phyloP scores from a whole-genome alignment of 2,329 filamentous ascomycete species.

The Raffaelea deltoideospora region DNA sequence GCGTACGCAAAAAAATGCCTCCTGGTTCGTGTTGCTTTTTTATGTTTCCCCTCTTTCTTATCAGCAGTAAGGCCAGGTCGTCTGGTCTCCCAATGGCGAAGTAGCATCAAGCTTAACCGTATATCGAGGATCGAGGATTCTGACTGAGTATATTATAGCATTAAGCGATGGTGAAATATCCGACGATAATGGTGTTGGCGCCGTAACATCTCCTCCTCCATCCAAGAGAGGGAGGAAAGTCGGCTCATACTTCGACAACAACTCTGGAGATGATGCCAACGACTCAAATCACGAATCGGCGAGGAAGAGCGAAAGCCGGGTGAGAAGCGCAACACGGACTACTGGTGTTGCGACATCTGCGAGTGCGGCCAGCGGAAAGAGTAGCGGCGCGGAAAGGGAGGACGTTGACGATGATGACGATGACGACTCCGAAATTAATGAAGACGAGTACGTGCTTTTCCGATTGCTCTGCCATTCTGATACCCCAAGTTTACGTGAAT shows the following conservation, averaged over 20 bases:
- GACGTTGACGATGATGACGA: slow-evolving; percentile 12
- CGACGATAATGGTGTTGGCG: slow-evolving; percentile 14
- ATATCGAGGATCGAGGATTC: too few relatives aligned
- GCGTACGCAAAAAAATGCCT: too few relatives aligned
- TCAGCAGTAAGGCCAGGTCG: too few relatives aligned
- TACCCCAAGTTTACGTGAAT: too few relatives aligned
- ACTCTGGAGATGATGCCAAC: slow-evolving; percentile 13
- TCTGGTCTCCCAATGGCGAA: neutral
- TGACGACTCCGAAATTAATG: slow-evolving; percentile 18
- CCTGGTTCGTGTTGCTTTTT: too few relatives aligned
- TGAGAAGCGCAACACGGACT: slow-evolving; percentile 5
- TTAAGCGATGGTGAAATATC: slow-evolving; percentile 28
- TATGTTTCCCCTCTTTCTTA: too few relatives aligned
- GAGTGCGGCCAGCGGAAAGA: slow-evolving; percentile 7
- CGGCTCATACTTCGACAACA: slow-evolving; percentile 19
- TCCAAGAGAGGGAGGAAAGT: slow-evolving; percentile 9
- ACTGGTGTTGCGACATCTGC: neutral
- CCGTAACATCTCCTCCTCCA: slow-evolving; percentile 10
- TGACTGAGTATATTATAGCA: slow-evolving; percentile 13
- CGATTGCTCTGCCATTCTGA: neutral
- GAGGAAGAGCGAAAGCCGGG: slow-evolving; percentile 9
- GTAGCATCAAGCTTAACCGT: too few relatives aligned
- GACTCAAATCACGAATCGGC: slow-evolving; percentile 9
- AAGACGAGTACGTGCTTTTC: slow-evolving; percentile 23
- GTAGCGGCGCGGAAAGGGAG: slow-evolving; percentile 7